A percentile compares a stretch with the other conserved stretches of the same genome.
These are phyloP conservation scores for Bonia amplexicaulis DNA, from an alignment of 176 grass and related monocot species.

Conservation along the genomic window DNA sequence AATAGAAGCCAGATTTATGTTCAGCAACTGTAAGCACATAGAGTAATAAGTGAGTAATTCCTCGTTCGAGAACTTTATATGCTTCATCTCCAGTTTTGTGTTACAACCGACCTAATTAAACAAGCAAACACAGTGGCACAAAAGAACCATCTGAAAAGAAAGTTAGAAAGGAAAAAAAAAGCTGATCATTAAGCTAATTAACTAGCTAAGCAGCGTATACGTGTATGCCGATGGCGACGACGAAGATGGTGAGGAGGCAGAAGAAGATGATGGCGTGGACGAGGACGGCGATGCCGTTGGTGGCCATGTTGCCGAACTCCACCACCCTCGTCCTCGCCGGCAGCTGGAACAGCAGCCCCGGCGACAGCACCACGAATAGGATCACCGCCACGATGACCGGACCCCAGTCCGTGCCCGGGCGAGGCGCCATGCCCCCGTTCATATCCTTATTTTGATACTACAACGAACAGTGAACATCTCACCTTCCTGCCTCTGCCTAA, in stretches of 20 bases:
- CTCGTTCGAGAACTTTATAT: neutral
- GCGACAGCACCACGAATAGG: conserved; percentile 75
- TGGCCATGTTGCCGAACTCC: conserved; percentile 85
- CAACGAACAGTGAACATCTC: neutral
- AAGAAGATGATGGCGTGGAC: conserved; percentile 86
- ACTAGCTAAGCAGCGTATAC: conserved; percentile 54
- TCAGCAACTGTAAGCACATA: neutral
- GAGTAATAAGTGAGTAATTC: neutral
- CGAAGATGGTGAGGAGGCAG: conserved; percentile 69
- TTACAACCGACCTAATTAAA: neutral
- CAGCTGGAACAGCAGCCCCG: conserved; percentile 80
- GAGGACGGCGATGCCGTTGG: conserved; percentile 74
- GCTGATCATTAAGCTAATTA: neutral
- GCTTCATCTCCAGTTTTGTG: neutral
- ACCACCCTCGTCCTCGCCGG: conserved; percentile 58
- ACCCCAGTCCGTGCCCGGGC: conserved; percentile 66
- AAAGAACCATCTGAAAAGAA: neutral
- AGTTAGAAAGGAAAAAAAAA: too few species aligned
- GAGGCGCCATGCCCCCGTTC: conserved; percentile 6
- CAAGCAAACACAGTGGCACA: neutral
- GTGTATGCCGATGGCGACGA: conserved; percentile 74
- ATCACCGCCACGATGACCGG: conserved; percentile 85
- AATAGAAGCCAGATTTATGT: neutral
- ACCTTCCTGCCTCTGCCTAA: neutral
- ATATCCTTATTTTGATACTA: neutral